These are phyloP conservation scores for Talinum fruticosum DNA, from an alignment of 148 eudicot genomes.

Conservation along the genomic window DNA sequence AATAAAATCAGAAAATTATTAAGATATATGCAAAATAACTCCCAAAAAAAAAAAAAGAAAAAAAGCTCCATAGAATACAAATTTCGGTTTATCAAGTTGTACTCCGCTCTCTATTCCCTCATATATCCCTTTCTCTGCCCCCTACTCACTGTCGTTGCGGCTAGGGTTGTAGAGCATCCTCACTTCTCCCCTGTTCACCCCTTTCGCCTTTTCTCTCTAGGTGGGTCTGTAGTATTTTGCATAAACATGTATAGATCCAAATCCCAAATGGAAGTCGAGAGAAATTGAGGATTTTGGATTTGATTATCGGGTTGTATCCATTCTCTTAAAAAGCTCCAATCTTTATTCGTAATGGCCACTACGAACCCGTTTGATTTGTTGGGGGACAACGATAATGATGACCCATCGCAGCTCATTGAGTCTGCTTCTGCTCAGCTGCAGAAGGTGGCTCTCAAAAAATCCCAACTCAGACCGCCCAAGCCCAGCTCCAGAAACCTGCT, in stretches of 20 bases:
- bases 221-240: conserved; percentile 4
- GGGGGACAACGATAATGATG: conserved; percentile 66
- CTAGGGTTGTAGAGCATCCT: conserved; percentile 47
- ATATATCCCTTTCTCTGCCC: neutral
- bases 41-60: neutral
- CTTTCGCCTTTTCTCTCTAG: neutral
- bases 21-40: neutral
- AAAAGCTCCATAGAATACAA: conserved; percentile 4
- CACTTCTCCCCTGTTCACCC: neutral
- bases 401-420: conserved; percentile 50
- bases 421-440: conserved; percentile 37
- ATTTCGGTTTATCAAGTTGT: conserved; percentile 7
- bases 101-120: conserved; percentile 10
- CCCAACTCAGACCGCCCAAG: conserved; percentile 26
- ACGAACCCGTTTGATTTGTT: conserved; percentile 76
- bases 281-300: conserved; percentile 12
- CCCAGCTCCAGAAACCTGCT: conserved; percentile 30
- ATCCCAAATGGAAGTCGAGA: neutral
- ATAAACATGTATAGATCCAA: conserved; percentile 9
- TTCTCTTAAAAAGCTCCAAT: conserved; percentile 12
- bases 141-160: conserved; percentile 44
- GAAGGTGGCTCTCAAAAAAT: conserved; percentile 42
- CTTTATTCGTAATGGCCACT: conserved; percentile 44
- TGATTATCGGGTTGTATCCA: conserved; percentile 13
- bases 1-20: too few relatives aligned